These are phyloP conservation scores for Peribolospora baueri DNA, from an alignment of 768 basidiomycete species.

Conservation along the genomic window DNA sequence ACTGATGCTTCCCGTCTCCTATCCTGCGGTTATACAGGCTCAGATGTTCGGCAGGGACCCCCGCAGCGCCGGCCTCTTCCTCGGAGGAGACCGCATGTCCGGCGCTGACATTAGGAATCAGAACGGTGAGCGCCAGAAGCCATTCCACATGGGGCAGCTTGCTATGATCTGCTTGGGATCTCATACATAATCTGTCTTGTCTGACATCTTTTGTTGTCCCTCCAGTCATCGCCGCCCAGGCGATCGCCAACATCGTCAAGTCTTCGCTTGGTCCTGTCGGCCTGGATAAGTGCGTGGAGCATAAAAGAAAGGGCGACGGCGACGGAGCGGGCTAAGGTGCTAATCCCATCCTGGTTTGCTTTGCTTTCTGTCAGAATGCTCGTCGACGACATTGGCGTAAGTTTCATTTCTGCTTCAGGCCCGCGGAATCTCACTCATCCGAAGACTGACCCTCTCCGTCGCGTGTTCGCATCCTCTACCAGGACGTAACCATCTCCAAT, in stretches of 20 bases:
- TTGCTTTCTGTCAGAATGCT: conserved; percentile 32
- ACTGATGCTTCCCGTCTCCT: too few relatives aligned
- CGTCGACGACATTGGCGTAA: conserved; percentile 86
- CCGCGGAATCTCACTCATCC: neutral
- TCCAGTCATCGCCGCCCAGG: conserved; percentile 44
- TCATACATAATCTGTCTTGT: too few relatives aligned
- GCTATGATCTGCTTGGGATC: too few relatives aligned
- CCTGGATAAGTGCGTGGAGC: conserved; percentile 42
- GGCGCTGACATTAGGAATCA: too few relatives aligned
- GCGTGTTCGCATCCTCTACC: neutral
- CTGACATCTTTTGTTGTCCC: too few relatives aligned
- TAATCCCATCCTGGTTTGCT: neutral
- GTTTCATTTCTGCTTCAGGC: conserved; percentile 16
- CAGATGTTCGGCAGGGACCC: too few relatives aligned
- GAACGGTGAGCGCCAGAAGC: too few relatives aligned
- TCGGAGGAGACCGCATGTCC: too few relatives aligned
- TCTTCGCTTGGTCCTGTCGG: conserved; percentile 86
- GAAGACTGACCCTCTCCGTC: conserved; percentile 3
- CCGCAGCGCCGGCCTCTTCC: too few relatives aligned
- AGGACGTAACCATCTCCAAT: conserved; percentile 99
- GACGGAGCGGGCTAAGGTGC: neutral
- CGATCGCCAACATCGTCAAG: conserved; percentile 93
- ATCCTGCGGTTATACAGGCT: too few relatives aligned
- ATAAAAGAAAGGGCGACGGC: neutral
- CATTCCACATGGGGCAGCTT: too few relatives aligned